Evolutionary conservation across 345 rosid genomes (phyloP).

Genomic region (Melaleuca quinquenervia): DNA sequence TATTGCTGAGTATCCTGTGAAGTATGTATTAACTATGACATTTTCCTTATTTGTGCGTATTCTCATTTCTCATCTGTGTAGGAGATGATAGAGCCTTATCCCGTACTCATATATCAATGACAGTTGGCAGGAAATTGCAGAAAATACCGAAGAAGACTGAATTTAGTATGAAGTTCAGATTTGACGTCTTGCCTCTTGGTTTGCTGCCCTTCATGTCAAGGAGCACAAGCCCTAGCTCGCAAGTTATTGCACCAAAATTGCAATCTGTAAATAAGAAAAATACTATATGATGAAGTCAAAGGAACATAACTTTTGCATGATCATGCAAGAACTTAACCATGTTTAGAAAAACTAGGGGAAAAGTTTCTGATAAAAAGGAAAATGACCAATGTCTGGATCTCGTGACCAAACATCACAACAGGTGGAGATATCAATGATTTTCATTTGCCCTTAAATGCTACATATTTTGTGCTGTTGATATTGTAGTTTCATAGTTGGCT

Average conservation of each 20-base stretch:
- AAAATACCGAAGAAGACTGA: neutral
- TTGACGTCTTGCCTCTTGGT: constrained; percentile 25
- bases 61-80: neutral
- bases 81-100: neutral
- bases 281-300: no score
- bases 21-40: neutral
- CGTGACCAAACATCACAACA: neutral
- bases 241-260: constrained; percentile 28
- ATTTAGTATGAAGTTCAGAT: neutral
- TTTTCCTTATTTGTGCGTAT: neutral
- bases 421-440: neutral
- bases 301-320: neutral
- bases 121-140: neutral
- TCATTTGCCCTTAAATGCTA: neutral
- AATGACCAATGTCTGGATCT: neutral
- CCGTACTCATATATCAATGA: neutral
- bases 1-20: neutral
- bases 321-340: neutral
- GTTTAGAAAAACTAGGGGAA: neutral
- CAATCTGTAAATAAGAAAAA: constrained; percentile 6
- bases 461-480: neutral
- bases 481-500: neutral
- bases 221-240: constrained; percentile 24
- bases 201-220: constrained; percentile 29
- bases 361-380: neutral